These are phyloP conservation scores for Voacanga thouarsii DNA, from an alignment of 257 asterid genomes.

Conservation along the genomic window DNA sequence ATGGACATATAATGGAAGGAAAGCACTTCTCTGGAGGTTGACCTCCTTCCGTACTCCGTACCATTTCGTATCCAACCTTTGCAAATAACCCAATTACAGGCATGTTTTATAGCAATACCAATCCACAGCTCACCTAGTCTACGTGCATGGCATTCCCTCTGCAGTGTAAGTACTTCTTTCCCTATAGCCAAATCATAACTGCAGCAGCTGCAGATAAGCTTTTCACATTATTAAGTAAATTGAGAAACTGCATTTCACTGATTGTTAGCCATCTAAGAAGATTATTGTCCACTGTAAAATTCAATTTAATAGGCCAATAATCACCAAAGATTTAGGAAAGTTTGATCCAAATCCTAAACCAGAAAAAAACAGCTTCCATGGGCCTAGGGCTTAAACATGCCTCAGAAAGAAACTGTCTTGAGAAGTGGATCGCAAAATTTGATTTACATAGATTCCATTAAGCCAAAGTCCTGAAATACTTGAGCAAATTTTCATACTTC, in stretches of 20 bases:
- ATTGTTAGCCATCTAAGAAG: not conserved
- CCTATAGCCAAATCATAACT: constrained; percentile 58
- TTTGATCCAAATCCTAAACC: not conserved
- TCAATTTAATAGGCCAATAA: not conserved
- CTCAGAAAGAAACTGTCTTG: not conserved
- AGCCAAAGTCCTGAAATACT: not conserved
- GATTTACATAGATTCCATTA: not conserved
- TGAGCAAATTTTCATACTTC: not conserved
- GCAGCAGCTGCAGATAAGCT: constrained; percentile 54
- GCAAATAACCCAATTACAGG: not conserved
- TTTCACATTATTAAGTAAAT: not conserved
- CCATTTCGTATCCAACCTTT: not conserved
- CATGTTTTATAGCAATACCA: not conserved
- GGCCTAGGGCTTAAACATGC: not conserved
- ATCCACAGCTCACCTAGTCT: constrained; percentile 54
- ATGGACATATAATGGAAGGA: not conserved
- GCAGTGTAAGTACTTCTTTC: constrained; percentile 55
- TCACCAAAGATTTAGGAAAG: not conserved
- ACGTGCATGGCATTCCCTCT: constrained; percentile 56
- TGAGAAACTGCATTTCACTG: not conserved
- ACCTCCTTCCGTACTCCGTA: not conserved
- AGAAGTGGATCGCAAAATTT: not conserved
- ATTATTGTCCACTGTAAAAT: not conserved
- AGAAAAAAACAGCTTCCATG: not conserved
- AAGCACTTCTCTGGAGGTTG: not conserved